phyloP scores from a whole-genome alignment of 495 filamentous ascomycete species.

The Margaritispora aquatica region DNA sequence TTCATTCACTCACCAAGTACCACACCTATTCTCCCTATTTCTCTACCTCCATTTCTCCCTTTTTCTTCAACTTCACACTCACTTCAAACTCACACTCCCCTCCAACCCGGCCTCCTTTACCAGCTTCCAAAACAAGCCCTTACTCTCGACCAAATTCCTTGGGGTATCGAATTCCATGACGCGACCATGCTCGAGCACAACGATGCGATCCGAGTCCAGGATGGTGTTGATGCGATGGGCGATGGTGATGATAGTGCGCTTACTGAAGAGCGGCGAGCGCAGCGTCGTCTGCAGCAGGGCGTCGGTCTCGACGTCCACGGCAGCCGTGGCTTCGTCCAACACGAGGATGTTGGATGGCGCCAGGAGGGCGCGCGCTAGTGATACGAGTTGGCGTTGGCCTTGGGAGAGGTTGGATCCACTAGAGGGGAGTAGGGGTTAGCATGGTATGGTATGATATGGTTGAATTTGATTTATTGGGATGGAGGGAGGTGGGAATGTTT shows the following conservation, averaged over 20 bases:
- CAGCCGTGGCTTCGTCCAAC: slow-evolving; percentile 94
- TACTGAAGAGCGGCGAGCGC: slow-evolving; percentile 61
- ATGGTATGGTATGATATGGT: slow-evolving; percentile 29
- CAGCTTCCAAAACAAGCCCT: slow-evolving; percentile 31
- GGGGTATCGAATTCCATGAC: slow-evolving; percentile 71
- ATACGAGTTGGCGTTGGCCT: slow-evolving; percentile 88
- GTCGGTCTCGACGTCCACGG: slow-evolving; percentile 93
- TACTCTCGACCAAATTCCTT: slow-evolving; percentile 53
- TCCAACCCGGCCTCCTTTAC: slow-evolving; percentile 26
- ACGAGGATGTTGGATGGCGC: slow-evolving; percentile 97
- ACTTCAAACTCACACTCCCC: slow-evolving; percentile 5
- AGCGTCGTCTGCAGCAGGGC: slow-evolving; percentile 69
- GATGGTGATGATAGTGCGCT: slow-evolving; percentile 96
- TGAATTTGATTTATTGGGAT: slow-evolving; percentile 7
- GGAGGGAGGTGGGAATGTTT: background rate
- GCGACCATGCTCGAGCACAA: slow-evolving; percentile 74
- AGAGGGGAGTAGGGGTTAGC: slow-evolving; percentile 9
- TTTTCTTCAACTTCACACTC: background rate
- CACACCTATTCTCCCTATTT: background rate
- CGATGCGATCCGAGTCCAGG: slow-evolving; percentile 83
- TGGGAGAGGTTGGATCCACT: slow-evolving; percentile 72
- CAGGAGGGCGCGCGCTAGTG: slow-evolving; percentile 85
- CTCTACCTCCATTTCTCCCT: background rate
- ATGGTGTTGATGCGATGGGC: slow-evolving; percentile 98
- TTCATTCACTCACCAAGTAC: no score